Percentiles rank a stretch among this genome's conserved stretches.
These are phyloP conservation scores for Boletus rubropictus DNA, from an alignment of 768 basidiomycete genomes.

Conservation along the genomic window DNA sequence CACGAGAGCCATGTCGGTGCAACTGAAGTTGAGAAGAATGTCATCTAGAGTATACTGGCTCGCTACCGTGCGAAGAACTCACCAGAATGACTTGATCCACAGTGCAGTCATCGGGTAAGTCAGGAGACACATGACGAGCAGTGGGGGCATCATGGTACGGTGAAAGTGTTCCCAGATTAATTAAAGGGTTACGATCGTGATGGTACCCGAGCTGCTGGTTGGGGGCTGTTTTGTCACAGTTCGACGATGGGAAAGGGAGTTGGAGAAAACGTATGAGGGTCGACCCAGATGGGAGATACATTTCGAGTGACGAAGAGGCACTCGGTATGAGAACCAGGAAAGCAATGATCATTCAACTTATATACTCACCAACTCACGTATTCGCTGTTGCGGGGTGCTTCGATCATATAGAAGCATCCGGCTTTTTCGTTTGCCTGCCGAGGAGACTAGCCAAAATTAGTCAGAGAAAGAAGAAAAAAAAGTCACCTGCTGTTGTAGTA, in stretches of 20 bases:
- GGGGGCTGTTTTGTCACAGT: neutral
- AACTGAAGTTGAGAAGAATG: constrained; percentile 22
- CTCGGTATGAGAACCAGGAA: neutral
- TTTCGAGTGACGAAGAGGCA: neutral
- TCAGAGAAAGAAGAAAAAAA: too few relatives aligned
- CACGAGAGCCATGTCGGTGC: constrained; percentile 39
- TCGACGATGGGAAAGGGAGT: constrained; percentile 2
- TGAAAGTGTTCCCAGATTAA: constrained; percentile 31
- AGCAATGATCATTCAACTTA: neutral
- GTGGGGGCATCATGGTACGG: constrained; percentile 34
- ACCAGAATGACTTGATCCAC: constrained; percentile 40
- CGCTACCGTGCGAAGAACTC: neutral
- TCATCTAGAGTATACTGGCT: neutral
- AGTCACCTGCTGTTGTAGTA: too few relatives aligned
- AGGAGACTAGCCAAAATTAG: neutral
- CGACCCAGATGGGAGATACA: constrained; percentile 17
- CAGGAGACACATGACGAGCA: constrained; percentile 22
- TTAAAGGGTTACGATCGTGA: neutral
- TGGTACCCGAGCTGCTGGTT: neutral
- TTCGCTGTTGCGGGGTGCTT: neutral
- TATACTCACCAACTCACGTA: neutral
- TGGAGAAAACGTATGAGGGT: constrained; percentile 13
- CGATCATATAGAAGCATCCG: neutral
- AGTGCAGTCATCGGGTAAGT: constrained; percentile 35
- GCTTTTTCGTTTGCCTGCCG: neutral